phyloP scores from a whole-genome alignment of 2,329 filamentous ascomycete species.

The Pseudogymnoascus destructans region DNA sequence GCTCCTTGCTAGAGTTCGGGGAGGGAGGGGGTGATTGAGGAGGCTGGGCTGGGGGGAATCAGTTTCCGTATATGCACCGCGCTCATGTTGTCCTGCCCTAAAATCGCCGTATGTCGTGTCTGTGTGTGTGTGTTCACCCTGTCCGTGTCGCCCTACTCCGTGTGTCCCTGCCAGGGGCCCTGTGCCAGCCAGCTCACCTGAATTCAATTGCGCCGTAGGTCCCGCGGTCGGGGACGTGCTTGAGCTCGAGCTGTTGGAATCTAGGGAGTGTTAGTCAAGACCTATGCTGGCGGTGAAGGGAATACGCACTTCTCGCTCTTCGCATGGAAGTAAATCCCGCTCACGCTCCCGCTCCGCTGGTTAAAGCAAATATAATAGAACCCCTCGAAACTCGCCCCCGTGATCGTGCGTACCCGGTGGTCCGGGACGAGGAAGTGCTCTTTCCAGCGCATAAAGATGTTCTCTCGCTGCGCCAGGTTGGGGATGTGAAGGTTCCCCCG shows the following conservation, averaged over 20 bases:
- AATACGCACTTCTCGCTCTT: conserved; percentile 85
- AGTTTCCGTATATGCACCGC: conserved; percentile 5
- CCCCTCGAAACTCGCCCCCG: conserved; percentile 90
- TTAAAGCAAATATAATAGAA: conserved; percentile 99
- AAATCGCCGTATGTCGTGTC: neutral
- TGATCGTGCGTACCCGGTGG: conserved; percentile 80
- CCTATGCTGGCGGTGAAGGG: neutral
- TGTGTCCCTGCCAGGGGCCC: neutral
- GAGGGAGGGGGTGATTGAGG: neutral
- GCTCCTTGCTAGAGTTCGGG: neutral
- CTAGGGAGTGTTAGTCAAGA: conserved; percentile 32
- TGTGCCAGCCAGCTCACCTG: conserved; percentile 37
- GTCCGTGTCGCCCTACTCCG: neutral
- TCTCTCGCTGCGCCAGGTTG: conserved; percentile 67
- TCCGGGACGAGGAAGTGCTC: conserved; percentile 95
- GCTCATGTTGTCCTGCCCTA: conserved; percentile 1
- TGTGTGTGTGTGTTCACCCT: neutral
- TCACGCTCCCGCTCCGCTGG: conserved; percentile 72
- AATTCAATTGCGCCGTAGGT: conserved; percentile 85
- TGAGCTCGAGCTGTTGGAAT: conserved; percentile 84
- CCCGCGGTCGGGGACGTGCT: conserved; percentile 73
- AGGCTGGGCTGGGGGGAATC: neutral
- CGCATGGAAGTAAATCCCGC: conserved; percentile 93
- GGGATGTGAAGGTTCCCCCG: conserved; percentile 47
- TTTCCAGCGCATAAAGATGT: conserved; percentile 99